Conservation (phyloP, 371 early-diverging fungal genomes). For the Mortierella sp. region DNA sequence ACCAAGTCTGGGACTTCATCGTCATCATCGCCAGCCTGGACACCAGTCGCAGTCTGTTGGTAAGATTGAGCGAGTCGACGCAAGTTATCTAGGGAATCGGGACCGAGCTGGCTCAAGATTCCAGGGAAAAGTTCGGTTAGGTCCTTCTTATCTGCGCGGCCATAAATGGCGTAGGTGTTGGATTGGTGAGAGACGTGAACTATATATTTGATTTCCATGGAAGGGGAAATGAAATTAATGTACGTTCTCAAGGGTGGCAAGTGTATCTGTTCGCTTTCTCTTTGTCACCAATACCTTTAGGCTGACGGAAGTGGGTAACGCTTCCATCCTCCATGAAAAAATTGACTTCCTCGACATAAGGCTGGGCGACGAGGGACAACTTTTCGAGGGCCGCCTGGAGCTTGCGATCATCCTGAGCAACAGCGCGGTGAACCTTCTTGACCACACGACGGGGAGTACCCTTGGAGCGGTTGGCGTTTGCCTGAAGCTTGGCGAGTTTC, state of each 20-base stretch:
- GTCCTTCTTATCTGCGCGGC: slow-evolving; percentile 90
- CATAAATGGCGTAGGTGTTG: slow-evolving; percentile 95
- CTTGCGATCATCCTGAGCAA: slow-evolving; percentile 91
- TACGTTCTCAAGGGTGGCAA: not conserved
- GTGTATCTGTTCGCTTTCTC: too few relatives aligned
- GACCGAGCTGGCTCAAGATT: slow-evolving; percentile 96
- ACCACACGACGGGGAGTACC: slow-evolving; percentile 97
- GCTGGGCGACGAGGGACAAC: slow-evolving; percentile 87
- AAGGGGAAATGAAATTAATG: not conserved
- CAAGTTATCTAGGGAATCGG: slow-evolving; percentile 91
- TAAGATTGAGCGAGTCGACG: slow-evolving; percentile 60
- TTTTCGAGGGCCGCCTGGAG: slow-evolving; percentile 89
- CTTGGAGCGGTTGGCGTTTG: slow-evolving; percentile 88
- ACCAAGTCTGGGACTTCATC: slow-evolving; percentile 61
- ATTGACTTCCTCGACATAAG: slow-evolving; percentile 97
- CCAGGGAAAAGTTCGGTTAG: slow-evolving; percentile 92
- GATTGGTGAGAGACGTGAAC: slow-evolving; percentile 87
- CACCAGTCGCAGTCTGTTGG: slow-evolving; percentile 44
- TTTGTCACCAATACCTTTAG: slow-evolving; percentile 94
- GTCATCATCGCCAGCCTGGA: slow-evolving; percentile 64
- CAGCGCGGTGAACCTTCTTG: slow-evolving; percentile 81
- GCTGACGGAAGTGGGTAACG: slow-evolving; percentile 92
- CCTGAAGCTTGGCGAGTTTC: slow-evolving; percentile 95
- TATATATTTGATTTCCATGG: slow-evolving; percentile 33
- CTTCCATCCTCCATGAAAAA: slow-evolving; percentile 97